Percentiles rank a stretch among this genome's conserved stretches.
Evolutionary conservation across 768 basidiomycete genomes (phyloP).

Genomic region (Aureoboletus auriporus): DNA sequence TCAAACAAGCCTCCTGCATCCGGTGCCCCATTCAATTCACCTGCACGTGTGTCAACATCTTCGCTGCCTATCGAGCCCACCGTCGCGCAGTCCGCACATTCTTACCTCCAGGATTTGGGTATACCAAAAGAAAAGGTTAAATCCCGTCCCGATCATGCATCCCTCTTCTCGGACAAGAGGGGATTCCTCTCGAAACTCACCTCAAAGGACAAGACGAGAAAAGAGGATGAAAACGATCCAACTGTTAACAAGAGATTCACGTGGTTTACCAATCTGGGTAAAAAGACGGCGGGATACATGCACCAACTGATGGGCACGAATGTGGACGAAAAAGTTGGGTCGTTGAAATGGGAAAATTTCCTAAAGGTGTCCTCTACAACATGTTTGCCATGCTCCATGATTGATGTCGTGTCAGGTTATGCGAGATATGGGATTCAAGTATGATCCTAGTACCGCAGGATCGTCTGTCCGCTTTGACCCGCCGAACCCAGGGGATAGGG

Average conservation of each 20-base stretch:
- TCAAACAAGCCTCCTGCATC: slow-evolving; percentile 5
- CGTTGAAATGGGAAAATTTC: slow-evolving; percentile 81
- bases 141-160: slow-evolving; percentile 57
- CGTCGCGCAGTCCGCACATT: slow-evolving; percentile 63
- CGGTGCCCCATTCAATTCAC: slow-evolving; percentile 17
- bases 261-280: slow-evolving; percentile 55
- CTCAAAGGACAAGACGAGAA: slow-evolving; percentile 27
- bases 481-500: slow-evolving; percentile 48
- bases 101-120: slow-evolving; percentile 57
- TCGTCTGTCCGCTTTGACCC: slow-evolving; percentile 83
- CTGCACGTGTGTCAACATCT: slow-evolving; percentile 35
- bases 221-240: slow-evolving; percentile 28
- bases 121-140: slow-evolving; percentile 64
- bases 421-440: slow-evolving; percentile 73
- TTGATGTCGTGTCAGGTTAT: slow-evolving; percentile 48
- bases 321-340: slow-evolving; percentile 52
- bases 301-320: slow-evolving; percentile 59
- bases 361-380: slow-evolving; percentile 46
- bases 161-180: slow-evolving; percentile 41
- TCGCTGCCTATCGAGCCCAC: slow-evolving; percentile 44
- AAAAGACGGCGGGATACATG: slow-evolving; percentile 58
- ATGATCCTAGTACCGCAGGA: slow-evolving; percentile 72
- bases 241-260: slow-evolving; percentile 38
- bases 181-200: slow-evolving; percentile 52
- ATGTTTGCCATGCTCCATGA: neutral